These are phyloP conservation scores for Calamus simplicifolius DNA, from an alignment of 176 grass and related monocot genomes.

Conservation along the genomic window DNA sequence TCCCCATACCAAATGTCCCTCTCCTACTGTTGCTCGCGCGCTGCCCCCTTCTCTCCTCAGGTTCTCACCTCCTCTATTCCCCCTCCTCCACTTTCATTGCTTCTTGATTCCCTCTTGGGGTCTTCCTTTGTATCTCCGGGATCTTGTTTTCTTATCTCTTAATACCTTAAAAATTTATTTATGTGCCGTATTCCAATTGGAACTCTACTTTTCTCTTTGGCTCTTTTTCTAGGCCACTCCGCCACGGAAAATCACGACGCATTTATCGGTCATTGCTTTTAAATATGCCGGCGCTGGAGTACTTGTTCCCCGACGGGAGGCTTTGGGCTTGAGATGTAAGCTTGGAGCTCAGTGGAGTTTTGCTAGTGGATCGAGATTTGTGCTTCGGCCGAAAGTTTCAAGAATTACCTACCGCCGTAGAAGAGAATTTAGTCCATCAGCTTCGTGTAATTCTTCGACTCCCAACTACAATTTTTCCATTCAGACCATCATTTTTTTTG, in stretches of 20 bases:
- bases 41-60: not conserved
- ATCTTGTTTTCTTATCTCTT: no score
- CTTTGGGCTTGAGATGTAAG: no score
- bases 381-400: slow-evolving; percentile 1
- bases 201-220: no score
- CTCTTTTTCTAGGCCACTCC: no score
- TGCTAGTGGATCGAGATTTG: slow-evolving; percentile 9
- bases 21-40: not conserved
- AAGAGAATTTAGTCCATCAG: slow-evolving; percentile 19
- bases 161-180: no score
- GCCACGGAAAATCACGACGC: no score
- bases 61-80: not conserved
- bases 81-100: not conserved
- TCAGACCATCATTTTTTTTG: not conserved
- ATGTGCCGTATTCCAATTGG: no score
- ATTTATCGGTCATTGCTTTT: no score
- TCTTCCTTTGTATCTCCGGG: no score
- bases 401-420: not conserved
- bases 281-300: no score
- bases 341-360: slow-evolving; percentile 8
- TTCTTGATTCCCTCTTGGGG: not conserved
- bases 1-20: not conserved
- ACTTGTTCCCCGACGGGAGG: no score
- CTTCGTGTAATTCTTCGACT: slow-evolving; percentile 20
- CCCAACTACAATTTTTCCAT: not conserved